Evolutionary conservation across 1,284 basidiomycete genomes (phyloP).

Genomic region (Cutaneotrichosporon daszewskae): DNA sequence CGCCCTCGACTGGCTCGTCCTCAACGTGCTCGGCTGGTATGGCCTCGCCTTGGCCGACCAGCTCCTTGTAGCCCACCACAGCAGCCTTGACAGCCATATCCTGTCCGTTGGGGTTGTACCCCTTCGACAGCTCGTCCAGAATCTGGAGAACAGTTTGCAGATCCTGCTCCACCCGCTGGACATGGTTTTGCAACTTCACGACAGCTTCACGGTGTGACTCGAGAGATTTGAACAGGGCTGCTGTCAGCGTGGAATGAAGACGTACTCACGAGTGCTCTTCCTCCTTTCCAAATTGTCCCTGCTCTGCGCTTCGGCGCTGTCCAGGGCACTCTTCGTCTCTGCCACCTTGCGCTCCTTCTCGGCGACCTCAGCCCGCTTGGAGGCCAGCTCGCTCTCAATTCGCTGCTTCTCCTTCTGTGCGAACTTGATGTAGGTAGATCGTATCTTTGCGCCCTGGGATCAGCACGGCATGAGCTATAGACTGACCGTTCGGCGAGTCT

Average conservation of each 20-base stretch:
- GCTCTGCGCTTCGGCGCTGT: constrained; percentile 30
- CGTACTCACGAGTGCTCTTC: constrained; percentile 70
- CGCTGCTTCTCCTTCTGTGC: constrained; percentile 81
- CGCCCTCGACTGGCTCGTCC: constrained; percentile 33
- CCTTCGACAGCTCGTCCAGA: constrained; percentile 68
- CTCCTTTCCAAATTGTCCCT: constrained; percentile 61
- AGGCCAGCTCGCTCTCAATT: constrained; percentile 58
- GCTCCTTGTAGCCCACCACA: constrained; percentile 84
- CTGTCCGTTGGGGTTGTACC: constrained; percentile 93
- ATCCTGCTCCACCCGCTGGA: constrained; percentile 46
- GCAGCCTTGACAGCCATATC: constrained; percentile 98
- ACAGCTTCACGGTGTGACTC: constrained; percentile 68
- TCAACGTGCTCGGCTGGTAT: no score
- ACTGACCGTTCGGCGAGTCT: constrained; percentile 71
- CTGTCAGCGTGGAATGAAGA: background rate
- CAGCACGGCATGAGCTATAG: background rate
- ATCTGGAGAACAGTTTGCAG: constrained; percentile 52
- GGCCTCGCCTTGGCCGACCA: constrained; percentile 53
- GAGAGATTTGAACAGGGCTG: constrained; percentile 75
- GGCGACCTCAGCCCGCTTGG: constrained; percentile 57
- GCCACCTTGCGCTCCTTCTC: constrained; percentile 57
- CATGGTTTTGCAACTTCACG: constrained; percentile 65
- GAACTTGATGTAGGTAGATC: constrained; percentile 76
- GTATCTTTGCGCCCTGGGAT: constrained; percentile 77
- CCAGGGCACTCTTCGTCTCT: constrained; percentile 31